These are phyloP conservation scores for Penicillium rolfsii DNA, from an alignment of 2,329 filamentous ascomycete species.

Conservation along the genomic window DNA sequence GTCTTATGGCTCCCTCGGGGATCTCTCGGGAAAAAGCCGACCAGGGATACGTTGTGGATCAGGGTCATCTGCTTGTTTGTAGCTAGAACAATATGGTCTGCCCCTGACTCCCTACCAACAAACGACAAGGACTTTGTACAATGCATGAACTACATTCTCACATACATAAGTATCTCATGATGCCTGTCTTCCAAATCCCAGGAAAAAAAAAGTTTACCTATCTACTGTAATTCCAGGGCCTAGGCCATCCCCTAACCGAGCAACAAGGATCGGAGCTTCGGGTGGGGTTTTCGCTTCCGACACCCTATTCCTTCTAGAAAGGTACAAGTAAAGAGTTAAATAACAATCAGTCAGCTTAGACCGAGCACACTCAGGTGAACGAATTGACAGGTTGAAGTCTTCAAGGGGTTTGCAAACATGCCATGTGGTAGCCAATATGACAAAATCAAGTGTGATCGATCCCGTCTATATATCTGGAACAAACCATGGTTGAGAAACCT, in stretches of 20 bases:
- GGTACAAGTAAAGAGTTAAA: not conserved
- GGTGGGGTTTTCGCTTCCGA: conserved; percentile 1
- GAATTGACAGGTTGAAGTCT: not conserved
- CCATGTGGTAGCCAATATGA: not conserved
- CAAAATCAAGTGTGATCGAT: not conserved
- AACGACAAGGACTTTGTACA: not conserved
- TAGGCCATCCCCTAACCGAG: not conserved
- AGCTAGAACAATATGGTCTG: not conserved
- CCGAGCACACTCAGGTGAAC: not conserved
- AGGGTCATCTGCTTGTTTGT: not conserved
- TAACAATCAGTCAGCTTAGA: not conserved
- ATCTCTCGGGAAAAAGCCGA: not conserved
- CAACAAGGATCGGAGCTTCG: not conserved
- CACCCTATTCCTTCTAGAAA: conserved; percentile 5
- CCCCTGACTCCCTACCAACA: not conserved
- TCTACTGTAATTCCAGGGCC: not conserved
- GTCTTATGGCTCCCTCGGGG: not conserved
- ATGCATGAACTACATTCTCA: not conserved
- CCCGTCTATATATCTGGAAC: not conserved
- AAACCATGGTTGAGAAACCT: not conserved
- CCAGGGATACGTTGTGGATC: conserved; percentile 11
- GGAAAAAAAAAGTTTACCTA: not conserved
- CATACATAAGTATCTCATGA: not conserved
- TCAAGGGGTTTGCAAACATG: not conserved
- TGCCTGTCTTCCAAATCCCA: not conserved